Percentiles rank a stretch among this genome's conserved stretches.
Conservation (phyloP, 495 filamentous ascomycete genomes). For the Penicillium chermesinum region DNA sequence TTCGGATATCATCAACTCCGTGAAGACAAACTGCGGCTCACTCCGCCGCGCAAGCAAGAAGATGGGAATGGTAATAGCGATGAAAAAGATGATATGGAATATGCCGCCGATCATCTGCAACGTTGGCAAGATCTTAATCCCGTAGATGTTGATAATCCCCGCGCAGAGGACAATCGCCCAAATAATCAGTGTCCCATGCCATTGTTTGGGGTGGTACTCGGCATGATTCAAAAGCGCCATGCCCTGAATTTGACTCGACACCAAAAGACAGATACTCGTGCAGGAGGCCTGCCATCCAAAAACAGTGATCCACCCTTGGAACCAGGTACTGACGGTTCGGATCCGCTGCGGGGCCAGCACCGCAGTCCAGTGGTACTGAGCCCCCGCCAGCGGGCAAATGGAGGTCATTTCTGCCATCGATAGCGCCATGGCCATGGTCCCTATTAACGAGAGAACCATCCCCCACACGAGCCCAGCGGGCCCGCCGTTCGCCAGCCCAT, state of each 20-base stretch:
- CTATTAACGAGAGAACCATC: constrained; percentile 21
- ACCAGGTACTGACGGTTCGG: constrained; percentile 19
- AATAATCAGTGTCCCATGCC: constrained; percentile 46
- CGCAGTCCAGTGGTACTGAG: constrained; percentile 28
- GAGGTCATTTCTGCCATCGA: constrained; percentile 38
- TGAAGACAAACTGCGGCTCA: constrained; percentile 40
- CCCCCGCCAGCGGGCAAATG: constrained; percentile 26
- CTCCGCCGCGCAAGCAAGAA: constrained; percentile 37
- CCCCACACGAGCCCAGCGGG: constrained; percentile 29
- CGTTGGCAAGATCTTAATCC: constrained; percentile 36
- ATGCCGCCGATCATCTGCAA: constrained; percentile 42
- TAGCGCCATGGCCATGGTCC: constrained; percentile 18
- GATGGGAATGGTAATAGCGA: constrained; percentile 40
- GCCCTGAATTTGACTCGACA: constrained; percentile 38
- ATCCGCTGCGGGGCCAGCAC: constrained; percentile 18
- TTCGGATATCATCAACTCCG: constrained; percentile 25
- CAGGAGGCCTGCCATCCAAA: constrained; percentile 38
- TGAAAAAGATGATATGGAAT: constrained; percentile 43
- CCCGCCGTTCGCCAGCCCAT: constrained; percentile 26
- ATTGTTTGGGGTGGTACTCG: constrained; percentile 32
- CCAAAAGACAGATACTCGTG: constrained; percentile 30
- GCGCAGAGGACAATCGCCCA: constrained; percentile 29
- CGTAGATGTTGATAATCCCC: constrained; percentile 37
- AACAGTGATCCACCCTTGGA: constrained; percentile 31
- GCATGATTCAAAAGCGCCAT: constrained; percentile 40